Percentiles rank a stretch among this genome's conserved stretches.
Conservation (phyloP, 202 grass and related monocot species). For the Hordeum pubiflorum region DNA sequence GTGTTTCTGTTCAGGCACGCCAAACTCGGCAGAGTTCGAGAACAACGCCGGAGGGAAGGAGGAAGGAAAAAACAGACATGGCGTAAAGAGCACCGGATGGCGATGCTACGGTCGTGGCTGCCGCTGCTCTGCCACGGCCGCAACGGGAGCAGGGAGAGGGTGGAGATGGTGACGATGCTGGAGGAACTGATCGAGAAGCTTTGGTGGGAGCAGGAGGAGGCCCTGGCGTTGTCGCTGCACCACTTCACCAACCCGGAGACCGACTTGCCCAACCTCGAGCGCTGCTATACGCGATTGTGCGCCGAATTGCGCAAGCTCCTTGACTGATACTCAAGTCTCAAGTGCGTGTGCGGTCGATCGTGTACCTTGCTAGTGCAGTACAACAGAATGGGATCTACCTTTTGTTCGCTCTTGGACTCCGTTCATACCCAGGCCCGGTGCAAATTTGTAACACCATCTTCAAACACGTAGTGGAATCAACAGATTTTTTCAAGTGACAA, state of each 20-base stretch:
- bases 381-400: background rate
- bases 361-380: background rate
- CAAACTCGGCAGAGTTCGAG: constrained; percentile 47
- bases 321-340: background rate
- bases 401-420: constrained; percentile 14
- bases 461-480: constrained; percentile 24
- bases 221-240: constrained; percentile 67
- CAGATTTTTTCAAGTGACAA: background rate
- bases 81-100: constrained; percentile 13
- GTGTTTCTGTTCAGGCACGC: constrained; percentile 64
- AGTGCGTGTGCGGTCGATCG: background rate
- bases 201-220: constrained; percentile 57
- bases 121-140: constrained; percentile 62
- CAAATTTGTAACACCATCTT: constrained; percentile 50
- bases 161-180: constrained; percentile 51
- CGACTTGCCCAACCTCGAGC: constrained; percentile 80
- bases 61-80: background rate
- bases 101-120: constrained; percentile 61
- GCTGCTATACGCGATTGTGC: constrained; percentile 59
- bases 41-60: background rate
- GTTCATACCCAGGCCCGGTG: constrained; percentile 40
- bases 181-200: constrained; percentile 66
- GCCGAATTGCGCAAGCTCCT: constrained; percentile 48
- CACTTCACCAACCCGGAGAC: constrained; percentile 58
- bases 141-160: constrained; percentile 44